Base-by-base conservation (phyloP, 192 early-diverging fungal genomes). In the Entomortierella beljakovae region DNA sequence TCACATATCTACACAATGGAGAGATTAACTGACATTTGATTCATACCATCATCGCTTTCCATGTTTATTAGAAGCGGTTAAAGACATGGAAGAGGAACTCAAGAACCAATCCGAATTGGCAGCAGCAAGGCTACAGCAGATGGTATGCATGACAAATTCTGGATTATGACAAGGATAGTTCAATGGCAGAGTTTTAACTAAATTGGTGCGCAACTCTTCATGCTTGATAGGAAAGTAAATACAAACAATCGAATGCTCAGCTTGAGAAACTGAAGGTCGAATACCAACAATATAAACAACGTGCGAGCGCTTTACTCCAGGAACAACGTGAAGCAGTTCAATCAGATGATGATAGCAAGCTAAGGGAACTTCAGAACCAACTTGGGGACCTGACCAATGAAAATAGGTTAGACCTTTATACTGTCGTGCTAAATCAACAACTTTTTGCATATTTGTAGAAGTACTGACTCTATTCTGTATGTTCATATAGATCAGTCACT, bases 261-360 rank as follows among this genome's bases (percentile, higher is more conserved):
- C 34, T 81, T 6, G 73, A 68, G n/a, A 85, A 86, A 42, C 55
- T 77, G 1, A 84, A 83, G 23, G 37, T 51, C 4, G 85, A 89
- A 56, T 89, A 84, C 77, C 84, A 89, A 29, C 84, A 86, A 61
- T 89, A 89, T 53, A 87, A 87, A 57, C 79, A 83, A 43, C 73
- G 88, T 2, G 88, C 88, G 0, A 82, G 85, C 63, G 28, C 70
- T 35, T 64, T 89, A 58, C 58, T 89, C 1, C 69, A 88, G 50
- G 69, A 89, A 65, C 75, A 70, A 34, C 66, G 62, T 15, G 75
- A 79, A 6, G 49, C 75, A 11, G 66, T 64, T 16, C 56, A 68
- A 6, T 34, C 66, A 3, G 68, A 70, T 29, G 75, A 79, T 32
- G 67, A 65, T 37, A 70, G 68, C 42, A 57, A 64, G 32, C 29